Evolutionary conservation across 306 rosid species (phyloP), one percentile per base, ranked within the genome.

Genomic region (Cercis canadensis): DNA sequence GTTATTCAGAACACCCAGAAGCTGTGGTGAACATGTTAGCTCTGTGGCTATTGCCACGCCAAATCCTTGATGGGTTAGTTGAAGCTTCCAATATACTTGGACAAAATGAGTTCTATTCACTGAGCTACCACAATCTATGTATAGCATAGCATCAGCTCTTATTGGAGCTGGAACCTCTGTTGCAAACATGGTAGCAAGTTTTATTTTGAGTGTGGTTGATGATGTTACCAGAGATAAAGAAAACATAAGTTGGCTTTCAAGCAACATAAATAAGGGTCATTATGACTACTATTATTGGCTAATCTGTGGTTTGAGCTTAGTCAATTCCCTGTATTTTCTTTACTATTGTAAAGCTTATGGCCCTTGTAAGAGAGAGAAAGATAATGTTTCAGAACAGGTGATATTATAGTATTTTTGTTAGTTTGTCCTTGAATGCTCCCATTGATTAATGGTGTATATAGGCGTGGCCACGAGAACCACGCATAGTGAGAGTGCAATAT

Each of bases 261-360:
- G 51, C 37, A 79, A 79, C 37, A 65, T 79, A n/a, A 78, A 78
- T 2, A 45, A 51, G 39, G 83, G 70, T 12, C 83, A 73, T 11
- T 53, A 34, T 51, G 75, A 73, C n/a, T 78, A 79, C 52, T 73
- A 79, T 31, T 79, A 41, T 45, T 66, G 83, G 71, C 52, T 79
- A 37, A 58, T 79, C 18, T 6, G 8, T n/a, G 16, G 36, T 37
- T 55, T 73, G 47, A 4, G 52, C 10, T 45, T 63, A 0, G 37
- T 67, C 3, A 76, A 76, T 53, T 73, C 51, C 19, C 2, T 55
- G 18, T 81, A 76, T 61, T 72, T 36, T 21, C 46, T 81, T 29
- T 36, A 8, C 16, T 76, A 72, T 36, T 34, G 68, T 14, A 59
- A 5, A 11, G 70, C 63, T 60, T 76, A 81, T 72, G 79, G 82